A percentile compares a stretch with the other conserved stretches of the same genome.
Evolutionary conservation across 306 rosid species (phyloP).

Genomic region (Pyrus pyrifolia): DNA sequence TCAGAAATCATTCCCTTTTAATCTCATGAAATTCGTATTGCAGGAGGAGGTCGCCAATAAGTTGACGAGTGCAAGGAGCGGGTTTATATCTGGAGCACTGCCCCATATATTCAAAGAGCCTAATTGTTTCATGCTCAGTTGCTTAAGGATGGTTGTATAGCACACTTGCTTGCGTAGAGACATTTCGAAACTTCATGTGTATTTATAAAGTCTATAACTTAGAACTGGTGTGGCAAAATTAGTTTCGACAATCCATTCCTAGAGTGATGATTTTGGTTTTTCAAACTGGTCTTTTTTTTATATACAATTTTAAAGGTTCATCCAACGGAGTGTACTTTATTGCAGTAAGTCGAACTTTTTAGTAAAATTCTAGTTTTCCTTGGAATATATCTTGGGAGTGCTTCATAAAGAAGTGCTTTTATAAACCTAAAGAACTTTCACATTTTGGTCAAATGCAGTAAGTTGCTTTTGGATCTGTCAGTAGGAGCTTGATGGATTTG

Average conservation of each 20-base stretch:
- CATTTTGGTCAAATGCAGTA: no score
- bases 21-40: not conserved
- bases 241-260: not conserved
- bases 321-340: not conserved
- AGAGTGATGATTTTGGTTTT: not conserved
- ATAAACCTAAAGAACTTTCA: no score
- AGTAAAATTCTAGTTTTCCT: no score
- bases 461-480: no score
- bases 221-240: not conserved
- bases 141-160: not conserved
- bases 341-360: not conserved
- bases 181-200: not conserved
- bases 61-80: not conserved
- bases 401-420: no score
- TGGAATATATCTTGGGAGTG: no score
- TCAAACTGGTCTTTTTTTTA: not conserved
- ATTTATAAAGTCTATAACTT: not conserved
- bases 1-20: not conserved
- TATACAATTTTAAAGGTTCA: not conserved
- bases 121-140: not conserved
- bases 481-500: no score
- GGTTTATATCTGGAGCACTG: not conserved
- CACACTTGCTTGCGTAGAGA: not conserved
- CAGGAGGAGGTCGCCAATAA: slow-evolving; percentile 14
- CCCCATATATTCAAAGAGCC: not conserved